These are phyloP conservation scores for Taphrina deformans DNA, from an alignment of 1,139 yeast species.

Conservation along the genomic window DNA sequence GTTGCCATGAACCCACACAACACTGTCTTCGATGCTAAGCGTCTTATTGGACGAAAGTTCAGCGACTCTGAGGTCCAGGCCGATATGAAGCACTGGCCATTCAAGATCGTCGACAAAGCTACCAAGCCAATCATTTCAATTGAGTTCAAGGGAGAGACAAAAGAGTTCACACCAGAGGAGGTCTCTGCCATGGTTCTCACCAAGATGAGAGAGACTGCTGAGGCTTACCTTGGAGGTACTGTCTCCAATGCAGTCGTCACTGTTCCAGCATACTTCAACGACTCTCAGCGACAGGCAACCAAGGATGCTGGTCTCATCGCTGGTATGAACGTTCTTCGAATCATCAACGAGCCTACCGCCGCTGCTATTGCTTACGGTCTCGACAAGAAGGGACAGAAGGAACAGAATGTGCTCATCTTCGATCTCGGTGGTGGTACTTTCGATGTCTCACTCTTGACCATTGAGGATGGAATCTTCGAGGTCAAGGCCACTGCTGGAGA, in stretches of 20 bases:
- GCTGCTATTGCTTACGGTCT: conserved; percentile 98
- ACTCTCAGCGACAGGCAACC: conserved; percentile 96
- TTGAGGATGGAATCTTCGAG: conserved; percentile 98
- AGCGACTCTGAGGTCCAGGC: conserved; percentile 84
- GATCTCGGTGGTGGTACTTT: conserved; percentile 99
- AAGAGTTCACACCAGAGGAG: conserved; percentile 93
- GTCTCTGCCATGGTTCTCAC: conserved; percentile 90
- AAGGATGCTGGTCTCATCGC: conserved; percentile 97
- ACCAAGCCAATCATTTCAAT: conserved; percentile 90
- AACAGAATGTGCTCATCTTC: conserved; percentile 85
- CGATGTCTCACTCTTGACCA: conserved; percentile 94
- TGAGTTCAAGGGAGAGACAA: conserved; percentile 89
- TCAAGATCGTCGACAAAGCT: conserved; percentile 80
- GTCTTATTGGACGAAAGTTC: conserved; percentile 92
- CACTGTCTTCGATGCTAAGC: conserved; percentile 96
- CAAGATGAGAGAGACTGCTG: conserved; percentile 95
- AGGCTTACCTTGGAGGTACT: conserved; percentile 80
- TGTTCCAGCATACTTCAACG: conserved; percentile 94
- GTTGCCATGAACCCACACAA: conserved; percentile 96
- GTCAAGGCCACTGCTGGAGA: conserved; percentile 99
- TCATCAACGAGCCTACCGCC: conserved; percentile 94
- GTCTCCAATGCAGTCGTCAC: conserved; percentile 90
- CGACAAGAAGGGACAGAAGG: conserved; percentile 84
- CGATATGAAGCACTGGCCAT: conserved; percentile 94
- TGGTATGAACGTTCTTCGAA: conserved; percentile 90